phyloP scores from a whole-genome alignment of 768 basidiomycete species.

The Amylocystis lapponica region DNA sequence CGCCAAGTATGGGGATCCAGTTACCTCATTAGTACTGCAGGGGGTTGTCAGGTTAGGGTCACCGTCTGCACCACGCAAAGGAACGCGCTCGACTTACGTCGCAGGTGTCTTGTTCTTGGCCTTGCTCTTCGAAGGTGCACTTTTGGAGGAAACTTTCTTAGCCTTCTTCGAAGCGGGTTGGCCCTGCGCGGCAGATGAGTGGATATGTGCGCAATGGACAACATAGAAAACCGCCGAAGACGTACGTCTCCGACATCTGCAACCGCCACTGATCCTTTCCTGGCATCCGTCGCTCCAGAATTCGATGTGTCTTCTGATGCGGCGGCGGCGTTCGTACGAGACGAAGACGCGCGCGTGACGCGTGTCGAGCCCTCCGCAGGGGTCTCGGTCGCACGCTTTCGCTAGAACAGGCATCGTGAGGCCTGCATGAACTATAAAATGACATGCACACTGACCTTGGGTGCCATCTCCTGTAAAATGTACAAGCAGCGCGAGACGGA shows the following conservation, averaged over 20 bases:
- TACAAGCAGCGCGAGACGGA: too few species aligned
- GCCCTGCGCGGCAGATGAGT: constrained; percentile 3
- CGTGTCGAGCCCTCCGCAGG: too few species aligned
- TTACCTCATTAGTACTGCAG: constrained; percentile 12
- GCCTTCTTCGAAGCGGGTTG: constrained; percentile 16
- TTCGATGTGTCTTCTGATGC: neutral
- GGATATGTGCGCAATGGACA: neutral
- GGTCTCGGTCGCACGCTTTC: neutral
- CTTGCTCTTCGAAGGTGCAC: constrained; percentile 6
- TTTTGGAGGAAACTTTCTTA: constrained; percentile 7
- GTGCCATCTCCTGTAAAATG: too few species aligned
- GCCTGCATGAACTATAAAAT: too few species aligned
- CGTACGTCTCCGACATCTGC: constrained; percentile 3
- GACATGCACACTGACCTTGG: too few species aligned
- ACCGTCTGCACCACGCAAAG: neutral
- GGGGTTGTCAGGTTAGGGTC: constrained; percentile 9
- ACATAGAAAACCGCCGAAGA: neutral
- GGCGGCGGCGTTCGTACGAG: too few species aligned
- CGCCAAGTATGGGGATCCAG: constrained; percentile 4
- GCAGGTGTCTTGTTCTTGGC: constrained; percentile 3
- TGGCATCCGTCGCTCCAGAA: neutral
- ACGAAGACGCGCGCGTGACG: too few species aligned
- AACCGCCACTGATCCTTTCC: neutral
- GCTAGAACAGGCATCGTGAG: too few species aligned
- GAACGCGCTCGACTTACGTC: constrained; percentile 6